Conservation (phyloP, 2,329 filamentous ascomycete species). For the Fusarium subtropicale region DNA sequence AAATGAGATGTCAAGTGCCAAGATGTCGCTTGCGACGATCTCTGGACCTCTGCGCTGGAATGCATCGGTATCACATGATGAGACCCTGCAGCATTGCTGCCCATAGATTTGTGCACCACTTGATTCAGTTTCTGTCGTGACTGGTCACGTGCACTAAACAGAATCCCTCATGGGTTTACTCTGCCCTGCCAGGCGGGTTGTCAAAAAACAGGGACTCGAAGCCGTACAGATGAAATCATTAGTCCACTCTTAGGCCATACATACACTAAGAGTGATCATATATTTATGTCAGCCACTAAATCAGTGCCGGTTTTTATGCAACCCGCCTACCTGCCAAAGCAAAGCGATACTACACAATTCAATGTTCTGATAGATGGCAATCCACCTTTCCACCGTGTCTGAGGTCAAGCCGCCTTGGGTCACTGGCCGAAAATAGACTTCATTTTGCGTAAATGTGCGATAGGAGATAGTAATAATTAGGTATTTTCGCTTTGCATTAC, state of each 20-base stretch:
- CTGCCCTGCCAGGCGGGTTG: no score
- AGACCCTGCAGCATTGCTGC: not conserved
- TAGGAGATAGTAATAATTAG: not conserved
- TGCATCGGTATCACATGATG: not conserved
- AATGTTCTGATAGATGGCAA: not conserved
- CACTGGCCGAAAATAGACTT: not conserved
- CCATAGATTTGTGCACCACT: not conserved
- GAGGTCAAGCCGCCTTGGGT: not conserved
- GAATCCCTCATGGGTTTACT: not conserved
- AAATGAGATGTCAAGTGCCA: not conserved
- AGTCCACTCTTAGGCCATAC: no score
- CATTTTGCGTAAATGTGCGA: not conserved
- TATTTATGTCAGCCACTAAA: no score
- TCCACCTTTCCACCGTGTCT: not conserved
- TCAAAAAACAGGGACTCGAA: no score
- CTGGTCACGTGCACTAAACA: not conserved
- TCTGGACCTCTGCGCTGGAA: not conserved
- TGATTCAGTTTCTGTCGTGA: not conserved
- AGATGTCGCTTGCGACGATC: not conserved
- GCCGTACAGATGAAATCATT: no score
- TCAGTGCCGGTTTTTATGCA: no score
- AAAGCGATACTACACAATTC: no score
- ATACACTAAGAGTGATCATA: no score
- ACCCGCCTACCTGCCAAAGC: no score
- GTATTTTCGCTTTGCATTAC: not conserved